Percentiles rank a stretch among this genome's conserved stretches.
These are phyloP conservation scores for Trichoderma erinaceum DNA, from an alignment of 495 filamentous ascomycete species.

Conservation along the genomic window DNA sequence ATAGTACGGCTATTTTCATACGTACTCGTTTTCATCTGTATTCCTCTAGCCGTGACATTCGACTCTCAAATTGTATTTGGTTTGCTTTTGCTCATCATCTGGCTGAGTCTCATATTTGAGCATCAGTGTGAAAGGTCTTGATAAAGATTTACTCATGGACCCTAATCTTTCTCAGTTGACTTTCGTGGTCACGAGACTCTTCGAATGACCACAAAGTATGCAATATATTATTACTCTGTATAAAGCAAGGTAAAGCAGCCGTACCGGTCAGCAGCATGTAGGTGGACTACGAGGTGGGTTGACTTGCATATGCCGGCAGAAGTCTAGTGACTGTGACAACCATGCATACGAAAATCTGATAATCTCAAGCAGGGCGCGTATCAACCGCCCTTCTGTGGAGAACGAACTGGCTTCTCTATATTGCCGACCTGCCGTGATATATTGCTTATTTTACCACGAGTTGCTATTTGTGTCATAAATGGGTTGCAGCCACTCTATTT, in stretches of 20 bases:
- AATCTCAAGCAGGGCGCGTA: background rate
- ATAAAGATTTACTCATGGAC: background rate
- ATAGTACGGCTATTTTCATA: too few relatives aligned
- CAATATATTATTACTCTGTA: background rate
- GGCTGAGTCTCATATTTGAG: background rate
- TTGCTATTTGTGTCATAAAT: too few relatives aligned
- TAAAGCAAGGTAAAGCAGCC: background rate
- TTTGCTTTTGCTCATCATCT: too few relatives aligned
- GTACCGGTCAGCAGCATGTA: background rate
- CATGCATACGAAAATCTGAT: background rate
- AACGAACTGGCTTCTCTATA: background rate
- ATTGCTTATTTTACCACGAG: too few relatives aligned
- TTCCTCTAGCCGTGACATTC: too few relatives aligned
- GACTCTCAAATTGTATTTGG: too few relatives aligned
- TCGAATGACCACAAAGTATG: background rate
- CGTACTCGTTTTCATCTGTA: too few relatives aligned
- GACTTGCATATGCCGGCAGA: conserved; percentile 13
- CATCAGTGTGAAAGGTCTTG: background rate
- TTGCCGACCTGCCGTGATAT: too few relatives aligned
- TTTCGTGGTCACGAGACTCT: background rate
- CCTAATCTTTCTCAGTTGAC: background rate
- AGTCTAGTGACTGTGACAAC: background rate
- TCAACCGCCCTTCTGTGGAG: background rate
- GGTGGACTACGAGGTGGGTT: background rate
- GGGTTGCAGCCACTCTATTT: background rate